Percentiles rank a stretch among this genome's conserved stretches.
These are phyloP conservation scores for Euphorbia peplus DNA, from an alignment of 345 rosid species.

Conservation along the genomic window DNA sequence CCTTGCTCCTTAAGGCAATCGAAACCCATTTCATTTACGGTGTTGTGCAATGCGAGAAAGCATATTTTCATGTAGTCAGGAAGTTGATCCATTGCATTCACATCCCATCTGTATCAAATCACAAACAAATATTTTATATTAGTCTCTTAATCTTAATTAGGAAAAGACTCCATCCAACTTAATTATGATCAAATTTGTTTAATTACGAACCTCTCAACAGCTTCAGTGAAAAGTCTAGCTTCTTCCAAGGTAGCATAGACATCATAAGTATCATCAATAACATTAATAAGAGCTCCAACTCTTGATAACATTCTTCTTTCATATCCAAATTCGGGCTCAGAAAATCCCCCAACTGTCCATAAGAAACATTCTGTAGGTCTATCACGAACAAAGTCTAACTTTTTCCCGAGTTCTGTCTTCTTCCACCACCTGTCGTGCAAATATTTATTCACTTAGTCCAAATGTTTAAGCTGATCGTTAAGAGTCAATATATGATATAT, in stretches of 20 bases:
- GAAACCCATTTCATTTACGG: conserved; percentile 32
- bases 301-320: conserved; percentile 28
- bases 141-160: no score
- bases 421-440: conserved; percentile 57
- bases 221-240: conserved; percentile 27
- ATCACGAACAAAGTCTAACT: conserved; percentile 36
- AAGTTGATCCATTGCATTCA: conserved; percentile 33
- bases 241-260: conserved; percentile 42
- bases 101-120: conserved; percentile 50
- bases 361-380: conserved; percentile 35
- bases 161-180: no score
- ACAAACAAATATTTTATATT: no score
- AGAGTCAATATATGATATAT: no score
- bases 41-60: conserved; percentile 33
- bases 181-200: no score
- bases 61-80: conserved; percentile 46
- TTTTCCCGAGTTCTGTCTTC: conserved; percentile 23
- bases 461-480: no score
- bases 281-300: conserved; percentile 19
- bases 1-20: conserved; percentile 32
- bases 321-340: conserved; percentile 27
- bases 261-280: conserved; percentile 41
- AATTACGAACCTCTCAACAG: conserved; percentile 20
- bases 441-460: no score
- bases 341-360: conserved; percentile 29